phyloP scores from a whole-genome alignment of 2,329 filamentous ascomycete genomes.

The Ophiostoma quercus region DNA sequence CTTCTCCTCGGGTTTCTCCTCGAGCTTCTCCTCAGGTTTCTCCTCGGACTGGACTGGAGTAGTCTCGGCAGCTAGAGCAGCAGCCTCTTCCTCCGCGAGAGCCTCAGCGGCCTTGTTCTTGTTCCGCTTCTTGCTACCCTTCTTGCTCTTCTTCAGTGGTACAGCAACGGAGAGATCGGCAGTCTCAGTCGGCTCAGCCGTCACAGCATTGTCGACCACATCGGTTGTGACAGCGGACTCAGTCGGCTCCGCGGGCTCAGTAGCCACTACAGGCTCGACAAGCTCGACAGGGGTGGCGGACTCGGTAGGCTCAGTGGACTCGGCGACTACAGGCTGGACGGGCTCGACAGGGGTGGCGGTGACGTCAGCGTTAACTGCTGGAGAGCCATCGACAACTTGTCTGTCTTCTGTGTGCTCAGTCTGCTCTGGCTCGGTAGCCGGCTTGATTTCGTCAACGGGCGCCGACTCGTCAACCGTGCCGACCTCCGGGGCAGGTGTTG shows the following conservation, averaged over 20 bases:
- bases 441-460: not conserved
- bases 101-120: constrained; percentile 13
- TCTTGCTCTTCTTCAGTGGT: constrained; percentile 16
- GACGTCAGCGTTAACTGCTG: constrained; percentile 22
- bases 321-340: not conserved
- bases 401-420: not conserved
- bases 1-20: not conserved
- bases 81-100: not conserved
- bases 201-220: not conserved
- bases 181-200: not conserved
- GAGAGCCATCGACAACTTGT: constrained; percentile 20
- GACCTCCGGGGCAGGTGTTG: constrained; percentile 11
- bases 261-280: constrained; percentile 9
- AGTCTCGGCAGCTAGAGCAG: not conserved
- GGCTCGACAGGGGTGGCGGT: not conserved
- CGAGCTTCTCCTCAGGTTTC: not conserved
- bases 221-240: not conserved
- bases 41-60: not conserved
- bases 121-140: constrained; percentile 21
- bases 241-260: not conserved
- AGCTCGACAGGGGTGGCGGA: not conserved
- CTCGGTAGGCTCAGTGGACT: too few species aligned
- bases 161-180: not conserved
- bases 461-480: constrained; percentile 18
- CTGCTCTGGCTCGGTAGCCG: not conserved